Evolutionary conservation across 805 yeast genomes (phyloP), one percentile per base, ranked within the genome.

Genomic region (Cephaloascus albidus): DNA sequence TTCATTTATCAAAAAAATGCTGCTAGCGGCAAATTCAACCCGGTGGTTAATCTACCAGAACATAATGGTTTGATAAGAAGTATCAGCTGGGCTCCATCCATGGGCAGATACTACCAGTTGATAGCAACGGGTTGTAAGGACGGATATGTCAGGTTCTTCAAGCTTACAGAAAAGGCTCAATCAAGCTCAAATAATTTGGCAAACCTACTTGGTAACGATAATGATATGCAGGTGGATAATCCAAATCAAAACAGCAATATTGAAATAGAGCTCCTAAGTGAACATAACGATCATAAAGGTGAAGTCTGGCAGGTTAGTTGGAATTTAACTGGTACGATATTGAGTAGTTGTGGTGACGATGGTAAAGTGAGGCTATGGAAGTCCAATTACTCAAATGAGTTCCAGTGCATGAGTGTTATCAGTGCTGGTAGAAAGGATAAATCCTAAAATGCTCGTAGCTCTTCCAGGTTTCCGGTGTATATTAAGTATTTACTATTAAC

Each of bases 231-330:
- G 15, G 30, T 32, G 18, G 41, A 36, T 20, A 4, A n/a, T 14
- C 4, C 28, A 35, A n/a, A n/a, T 3, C 18, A 12, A 15, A 19
- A 40, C 36, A 44, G 32, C 35, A 43, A 51, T 38, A 57, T 60
- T 42, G 63, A 68, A 28, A 74, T 85, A 12, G 85, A 79, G 44
- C 64, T 76, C 14, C 53, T 84, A 36, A 81, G 85, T 36, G 76
- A 76, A 48, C 76, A 84, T 45, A 78, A 71, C 43, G 93, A 84
- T 54, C 95, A 86, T 54, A 73, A 76, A 43, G 81, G 84, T 40
- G 95, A 93, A 59, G 96, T 93, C 1, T 93, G 99, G 98, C 74
- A 89, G 32, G 97, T 93, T 2, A 74, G 85, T 20, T 93, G 98
- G 97, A 93, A 93, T 56, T 58, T 81, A 35, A 86, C 97, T 0